Evolutionary conservation across 768 basidiomycete genomes (phyloP).

Genomic region (Candolleomyces eurysporus): DNA sequence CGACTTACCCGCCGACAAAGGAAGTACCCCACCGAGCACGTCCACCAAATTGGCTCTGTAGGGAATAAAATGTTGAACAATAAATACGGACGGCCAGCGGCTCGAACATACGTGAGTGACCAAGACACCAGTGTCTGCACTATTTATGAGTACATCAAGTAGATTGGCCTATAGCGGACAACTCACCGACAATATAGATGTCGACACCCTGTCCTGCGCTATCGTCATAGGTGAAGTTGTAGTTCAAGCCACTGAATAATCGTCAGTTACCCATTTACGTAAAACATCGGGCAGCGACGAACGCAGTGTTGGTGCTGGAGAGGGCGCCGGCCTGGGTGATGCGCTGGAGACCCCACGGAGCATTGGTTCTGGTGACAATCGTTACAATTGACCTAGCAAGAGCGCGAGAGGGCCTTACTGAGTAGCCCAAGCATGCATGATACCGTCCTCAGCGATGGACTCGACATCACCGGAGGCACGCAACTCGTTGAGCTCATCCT

Average conservation of each 20-base stretch:
- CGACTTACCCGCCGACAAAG: slow-evolving; percentile 22
- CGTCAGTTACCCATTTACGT: not conserved
- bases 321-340: slow-evolving; percentile 19
- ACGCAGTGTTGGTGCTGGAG: slow-evolving; percentile 8
- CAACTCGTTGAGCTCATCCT: too few species aligned
- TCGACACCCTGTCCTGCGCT: slow-evolving; percentile 29
- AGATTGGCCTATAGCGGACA: not conserved
- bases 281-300: not conserved
- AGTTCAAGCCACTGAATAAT: slow-evolving; percentile 15
- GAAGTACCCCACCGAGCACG: slow-evolving; percentile 39
- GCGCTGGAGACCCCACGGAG: slow-evolving; percentile 31
- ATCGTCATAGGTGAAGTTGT: slow-evolving; percentile 20
- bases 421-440: slow-evolving; percentile 18
- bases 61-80: not conserved
- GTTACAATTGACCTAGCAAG: not conserved
- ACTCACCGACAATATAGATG: slow-evolving; percentile 37
- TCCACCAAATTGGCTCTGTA: slow-evolving; percentile 35
- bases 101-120: slow-evolving; percentile 17
- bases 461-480: slow-evolving; percentile 13
- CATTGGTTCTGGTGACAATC: slow-evolving; percentile 21
- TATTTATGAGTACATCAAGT: not conserved
- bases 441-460: slow-evolving; percentile 22
- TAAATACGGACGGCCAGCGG: not conserved
- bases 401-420: slow-evolving; percentile 10
- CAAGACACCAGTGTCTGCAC: slow-evolving; percentile 24